phyloP scores from a whole-genome alignment of 192 early-diverging fungal species.

The Linnemannia hyalina region DNA sequence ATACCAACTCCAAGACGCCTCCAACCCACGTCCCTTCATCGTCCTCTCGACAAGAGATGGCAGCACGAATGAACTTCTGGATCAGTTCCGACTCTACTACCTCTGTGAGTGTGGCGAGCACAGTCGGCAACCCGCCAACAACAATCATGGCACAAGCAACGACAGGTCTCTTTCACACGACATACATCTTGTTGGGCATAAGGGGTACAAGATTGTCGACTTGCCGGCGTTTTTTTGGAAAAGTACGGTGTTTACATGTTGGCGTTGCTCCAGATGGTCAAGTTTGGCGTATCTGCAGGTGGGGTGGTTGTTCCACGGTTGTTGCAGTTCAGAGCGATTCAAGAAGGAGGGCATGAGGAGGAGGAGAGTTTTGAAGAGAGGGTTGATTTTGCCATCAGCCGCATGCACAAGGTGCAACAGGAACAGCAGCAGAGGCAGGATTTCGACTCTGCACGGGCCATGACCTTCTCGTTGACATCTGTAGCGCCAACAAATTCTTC shows the following conservation, averaged over 20 bases:
- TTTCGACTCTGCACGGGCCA: not conserved
- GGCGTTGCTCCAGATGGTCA: not conserved
- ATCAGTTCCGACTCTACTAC: not conserved
- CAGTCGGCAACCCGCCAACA: not conserved
- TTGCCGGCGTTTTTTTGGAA: not conserved
- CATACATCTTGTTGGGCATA: not conserved
- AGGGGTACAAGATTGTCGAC: not conserved
- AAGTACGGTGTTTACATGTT: not conserved
- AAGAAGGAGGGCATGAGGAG: not conserved
- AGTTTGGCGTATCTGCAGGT: not conserved
- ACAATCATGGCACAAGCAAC: not conserved
- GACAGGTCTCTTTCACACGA: not conserved
- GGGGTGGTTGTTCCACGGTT: not conserved
- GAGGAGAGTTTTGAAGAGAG: not conserved
- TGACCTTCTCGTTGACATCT: not conserved
- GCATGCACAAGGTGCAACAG: not conserved
- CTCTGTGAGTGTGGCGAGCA: not conserved
- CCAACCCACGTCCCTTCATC: not conserved
- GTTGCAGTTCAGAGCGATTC: not conserved
- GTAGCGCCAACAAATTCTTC: not conserved
- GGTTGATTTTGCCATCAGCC: not conserved
- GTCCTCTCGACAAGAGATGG: not conserved
- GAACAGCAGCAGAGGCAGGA: not conserved
- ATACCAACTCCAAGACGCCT: not conserved
- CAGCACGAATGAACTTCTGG: not conserved